phyloP scores from a whole-genome alignment of 2,329 filamentous ascomycete species.

The Trichothecium sympodiale region DNA sequence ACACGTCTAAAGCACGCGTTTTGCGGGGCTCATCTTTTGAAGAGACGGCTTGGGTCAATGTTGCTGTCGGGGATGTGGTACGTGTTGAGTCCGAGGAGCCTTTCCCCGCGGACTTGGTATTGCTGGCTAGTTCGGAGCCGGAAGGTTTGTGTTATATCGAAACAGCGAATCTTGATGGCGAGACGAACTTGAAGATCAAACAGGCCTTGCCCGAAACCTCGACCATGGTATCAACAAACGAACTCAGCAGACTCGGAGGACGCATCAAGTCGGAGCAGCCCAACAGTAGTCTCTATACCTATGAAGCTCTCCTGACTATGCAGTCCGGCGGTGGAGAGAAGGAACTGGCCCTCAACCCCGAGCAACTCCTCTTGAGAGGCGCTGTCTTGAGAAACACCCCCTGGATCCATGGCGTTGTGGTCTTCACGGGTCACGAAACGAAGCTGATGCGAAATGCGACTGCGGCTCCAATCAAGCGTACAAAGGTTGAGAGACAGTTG shows the following conservation, averaged over 20 bases:
- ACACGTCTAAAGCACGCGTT: conserved; percentile 75
- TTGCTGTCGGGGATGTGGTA: conserved; percentile 84
- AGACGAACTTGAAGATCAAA: conserved; percentile 98
- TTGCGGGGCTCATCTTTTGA: conserved; percentile 75
- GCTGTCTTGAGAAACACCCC: conserved; percentile 92
- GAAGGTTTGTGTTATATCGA: conserved; percentile 98
- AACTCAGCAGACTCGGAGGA: conserved; percentile 76
- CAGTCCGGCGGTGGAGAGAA: conserved; percentile 85
- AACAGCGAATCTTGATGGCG: conserved; percentile 92
- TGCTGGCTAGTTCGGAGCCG: conserved; percentile 89
- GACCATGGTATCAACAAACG: conserved; percentile 72
- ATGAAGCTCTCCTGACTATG: conserved; percentile 91
- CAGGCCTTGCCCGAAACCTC: conserved; percentile 91
- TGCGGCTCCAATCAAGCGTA: conserved; percentile 93
- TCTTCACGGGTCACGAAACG: conserved; percentile 89
- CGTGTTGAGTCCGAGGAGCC: conserved; percentile 90
- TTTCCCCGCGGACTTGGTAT: conserved; percentile 86
- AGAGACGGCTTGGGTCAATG: conserved; percentile 87
- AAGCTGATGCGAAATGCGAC: conserved; percentile 99
- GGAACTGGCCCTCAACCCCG: conserved; percentile 78
- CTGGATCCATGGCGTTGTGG: conserved; percentile 92
- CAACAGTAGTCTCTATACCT: conserved; percentile 96
- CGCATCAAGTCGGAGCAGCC: conserved; percentile 90
- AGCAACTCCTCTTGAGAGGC: conserved; percentile 85
- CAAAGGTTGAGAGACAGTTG: conserved; percentile 86